Conservation (phyloP, 495 filamentous ascomycete species). For the Recurvomyces mirabilis region DNA sequence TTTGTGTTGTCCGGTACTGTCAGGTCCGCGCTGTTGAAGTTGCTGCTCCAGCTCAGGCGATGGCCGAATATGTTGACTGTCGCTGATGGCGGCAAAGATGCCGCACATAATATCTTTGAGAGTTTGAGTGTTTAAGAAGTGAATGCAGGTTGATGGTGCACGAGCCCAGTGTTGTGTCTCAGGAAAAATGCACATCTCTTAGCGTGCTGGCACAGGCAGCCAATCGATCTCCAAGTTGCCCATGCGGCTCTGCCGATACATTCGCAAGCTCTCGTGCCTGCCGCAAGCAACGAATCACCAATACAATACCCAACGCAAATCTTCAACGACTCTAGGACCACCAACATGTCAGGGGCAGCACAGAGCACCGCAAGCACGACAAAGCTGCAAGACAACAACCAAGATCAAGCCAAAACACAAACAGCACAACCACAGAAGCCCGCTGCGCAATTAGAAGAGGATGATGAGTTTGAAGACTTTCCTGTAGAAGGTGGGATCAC, state of each 20-base stretch:
- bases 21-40: conserved; percentile 46
- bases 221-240: no score
- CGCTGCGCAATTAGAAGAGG: conserved; percentile 72
- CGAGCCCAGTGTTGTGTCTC: no score
- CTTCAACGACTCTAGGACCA: no score
- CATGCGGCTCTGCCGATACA: no score
- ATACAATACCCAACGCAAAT: no score
- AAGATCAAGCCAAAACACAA: background rate
- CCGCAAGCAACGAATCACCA: no score
- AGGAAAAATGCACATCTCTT: no score
- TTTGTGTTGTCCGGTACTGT: conserved; percentile 30
- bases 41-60: conserved; percentile 34
- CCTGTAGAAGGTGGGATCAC: conserved; percentile 70
- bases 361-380: background rate
- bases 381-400: background rate
- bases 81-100: conserved; percentile 48
- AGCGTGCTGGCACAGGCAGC: no score
- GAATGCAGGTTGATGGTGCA: no score
- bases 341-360: background rate
- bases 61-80: conserved; percentile 27
- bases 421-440: conserved; percentile 41
- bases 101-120: no score
- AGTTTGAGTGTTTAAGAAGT: no score
- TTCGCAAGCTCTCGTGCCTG: no score
- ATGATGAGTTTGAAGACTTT: conserved; percentile 99